Evolutionary conservation across 768 basidiomycete species (phyloP).

Genomic region (Cyclocybe aegerita): DNA sequence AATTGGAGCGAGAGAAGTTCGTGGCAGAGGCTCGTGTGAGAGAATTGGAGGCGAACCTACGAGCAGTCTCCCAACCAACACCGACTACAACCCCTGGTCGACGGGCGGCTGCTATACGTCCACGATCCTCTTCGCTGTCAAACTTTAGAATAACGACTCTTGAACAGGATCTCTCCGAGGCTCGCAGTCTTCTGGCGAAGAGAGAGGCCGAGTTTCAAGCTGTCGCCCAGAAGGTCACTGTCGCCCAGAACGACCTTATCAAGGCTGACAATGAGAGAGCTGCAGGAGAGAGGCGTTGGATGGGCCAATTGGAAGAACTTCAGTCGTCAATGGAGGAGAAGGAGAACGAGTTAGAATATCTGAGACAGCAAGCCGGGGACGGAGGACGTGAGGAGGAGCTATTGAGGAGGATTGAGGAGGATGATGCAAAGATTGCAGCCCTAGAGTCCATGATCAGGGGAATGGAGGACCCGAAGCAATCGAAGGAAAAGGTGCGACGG

Average conservation of each 20-base stretch:
- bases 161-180: constrained; percentile 55
- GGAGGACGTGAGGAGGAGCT: constrained; percentile 59
- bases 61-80: constrained; percentile 30
- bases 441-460: constrained; percentile 50
- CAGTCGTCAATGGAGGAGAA: constrained; percentile 47
- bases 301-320: constrained; percentile 44
- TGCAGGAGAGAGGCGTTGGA: constrained; percentile 48
- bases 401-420: constrained; percentile 67
- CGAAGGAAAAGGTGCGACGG: constrained; percentile 38
- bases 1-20: constrained; percentile 57
- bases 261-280: constrained; percentile 59
- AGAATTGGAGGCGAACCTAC: constrained; percentile 51
- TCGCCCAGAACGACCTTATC: constrained; percentile 46
- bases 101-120: constrained; percentile 34
- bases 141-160: constrained; percentile 47
- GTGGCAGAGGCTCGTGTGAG: constrained; percentile 56
- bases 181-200: constrained; percentile 39
- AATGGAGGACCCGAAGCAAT: constrained; percentile 33
- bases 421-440: constrained; percentile 62
- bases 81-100: constrained; percentile 29
- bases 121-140: constrained; percentile 61
- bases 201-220: constrained; percentile 44
- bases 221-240: constrained; percentile 47
- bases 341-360: constrained; percentile 55
- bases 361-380: constrained; percentile 40